Conservation (phyloP, 2,329 filamentous ascomycete species). For the Gnomoniopsis smithogilvyi region DNA sequence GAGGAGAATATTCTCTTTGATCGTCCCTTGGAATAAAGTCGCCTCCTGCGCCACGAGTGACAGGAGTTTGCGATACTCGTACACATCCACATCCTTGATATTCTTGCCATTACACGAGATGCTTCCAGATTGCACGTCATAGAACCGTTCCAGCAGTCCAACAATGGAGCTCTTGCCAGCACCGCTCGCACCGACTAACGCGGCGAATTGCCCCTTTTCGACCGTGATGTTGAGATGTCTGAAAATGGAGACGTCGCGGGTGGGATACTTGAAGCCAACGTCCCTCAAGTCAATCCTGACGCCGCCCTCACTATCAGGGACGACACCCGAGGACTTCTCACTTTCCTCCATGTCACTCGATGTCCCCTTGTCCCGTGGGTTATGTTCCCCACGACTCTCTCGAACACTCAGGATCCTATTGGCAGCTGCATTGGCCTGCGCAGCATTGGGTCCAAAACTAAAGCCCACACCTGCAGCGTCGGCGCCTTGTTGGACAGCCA, state of each 20-base stretch:
- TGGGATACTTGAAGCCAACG: conserved; percentile 59
- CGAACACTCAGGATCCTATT: conserved; percentile 57
- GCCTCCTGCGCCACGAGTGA: conserved; percentile 75
- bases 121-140: conserved; percentile 60
- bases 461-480: conserved; percentile 67
- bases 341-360: not conserved
- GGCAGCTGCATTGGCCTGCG: conserved; percentile 55
- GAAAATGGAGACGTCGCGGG: conserved; percentile 55
- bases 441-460: conserved; percentile 62
- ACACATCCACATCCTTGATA: conserved; percentile 56
- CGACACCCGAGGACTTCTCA: conserved; percentile 30
- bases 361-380: not conserved
- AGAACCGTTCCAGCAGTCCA: conserved; percentile 65
- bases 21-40: conserved; percentile 60
- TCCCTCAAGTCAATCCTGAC: conserved; percentile 55
- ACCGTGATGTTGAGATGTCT: conserved; percentile 61
- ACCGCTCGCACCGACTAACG: conserved; percentile 66
- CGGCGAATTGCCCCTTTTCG: conserved; percentile 66
- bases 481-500: conserved; percentile 64
- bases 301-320: conserved; percentile 45
- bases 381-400: conserved; percentile 26
- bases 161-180: conserved; percentile 74
- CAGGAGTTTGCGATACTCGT: conserved; percentile 60
- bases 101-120: conserved; percentile 63
- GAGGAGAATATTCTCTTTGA: conserved; percentile 67